Evolutionary conservation across 768 basidiomycete species (phyloP), one percentile per base, ranked within the genome.

Genomic region (Postia placenta): DNA sequence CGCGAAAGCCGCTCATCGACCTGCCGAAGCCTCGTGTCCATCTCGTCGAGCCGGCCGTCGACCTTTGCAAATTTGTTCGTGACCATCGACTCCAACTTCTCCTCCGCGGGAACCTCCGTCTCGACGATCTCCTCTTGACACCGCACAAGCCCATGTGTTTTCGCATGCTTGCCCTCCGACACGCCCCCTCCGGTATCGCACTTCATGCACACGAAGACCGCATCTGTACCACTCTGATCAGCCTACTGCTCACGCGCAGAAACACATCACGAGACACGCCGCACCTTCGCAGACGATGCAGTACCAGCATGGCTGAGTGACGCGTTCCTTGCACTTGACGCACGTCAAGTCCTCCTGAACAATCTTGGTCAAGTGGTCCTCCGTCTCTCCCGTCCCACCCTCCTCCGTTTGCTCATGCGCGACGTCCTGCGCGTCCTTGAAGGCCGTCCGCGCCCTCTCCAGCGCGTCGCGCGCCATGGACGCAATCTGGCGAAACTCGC

Each of bases 301-400:
- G 26, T 58, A 67, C 65, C 67, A 67, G 46, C 60, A 67, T 2
- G 67, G 63, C 45, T 57, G 51, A 2, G 51, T 39, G n/a, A 63
- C 46, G 2, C 22, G 42, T 7, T 55, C 45, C 1, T 45, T 42
- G 51, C 67, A 66, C 1, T 49, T 50, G 15, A 53, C 46, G 40
- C 65, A 67, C 19, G 38, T 17, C 7, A 59, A 53, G 30, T 60
- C 40, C 42, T 17, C 24, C 33, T 28, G 36, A 4, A 42, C 20
- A 22, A 42, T 36, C 19, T 35, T 35, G 19, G 39, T 37, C 4
- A 12, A 12, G 9, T 4, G 40, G 33, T 35, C 23, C 20, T 50
- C 42, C 22, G 25, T 45, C 20, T 19, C 5, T 22, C 9, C 20
- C 9, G 38, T 39, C 7, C 7, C 20, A 9, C n/a, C 33, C n/a